Conservation (phyloP, 352 stramenopile genomes). For the Globisporangium cederbergense region DNA sequence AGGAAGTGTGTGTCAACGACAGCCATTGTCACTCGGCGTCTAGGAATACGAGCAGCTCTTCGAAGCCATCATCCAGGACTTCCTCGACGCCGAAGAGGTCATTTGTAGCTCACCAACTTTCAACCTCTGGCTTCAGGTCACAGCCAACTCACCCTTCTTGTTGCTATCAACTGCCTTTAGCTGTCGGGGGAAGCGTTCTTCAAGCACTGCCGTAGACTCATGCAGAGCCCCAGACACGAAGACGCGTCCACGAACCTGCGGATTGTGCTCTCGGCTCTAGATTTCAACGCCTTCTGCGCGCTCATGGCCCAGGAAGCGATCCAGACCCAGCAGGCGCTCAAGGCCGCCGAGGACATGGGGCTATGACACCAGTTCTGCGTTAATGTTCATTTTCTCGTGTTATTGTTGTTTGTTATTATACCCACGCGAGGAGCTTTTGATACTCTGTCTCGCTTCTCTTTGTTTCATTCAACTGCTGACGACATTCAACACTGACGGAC, state of each 20-base stretch:
- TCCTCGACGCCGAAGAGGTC: constrained; percentile 43
- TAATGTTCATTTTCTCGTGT: constrained; percentile 11
- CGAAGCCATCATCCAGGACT: constrained; percentile 33
- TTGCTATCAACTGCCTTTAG: constrained; percentile 13
- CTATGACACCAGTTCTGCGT: constrained; percentile 23
- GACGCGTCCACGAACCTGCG: constrained; percentile 35
- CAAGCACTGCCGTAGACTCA: constrained; percentile 37
- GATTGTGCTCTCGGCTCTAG: constrained; percentile 47
- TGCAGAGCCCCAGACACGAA: constrained; percentile 28
- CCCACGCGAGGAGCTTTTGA: constrained; percentile 22
- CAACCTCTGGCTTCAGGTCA: background rate
- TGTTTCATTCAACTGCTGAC: background rate
- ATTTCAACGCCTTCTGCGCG: constrained; percentile 51
- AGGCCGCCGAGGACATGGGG: constrained; percentile 56
- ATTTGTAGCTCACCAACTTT: background rate
- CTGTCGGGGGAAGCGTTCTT: constrained; percentile 47
- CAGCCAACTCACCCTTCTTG: background rate
- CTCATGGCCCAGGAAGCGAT: constrained; percentile 49
- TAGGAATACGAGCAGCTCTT: constrained; percentile 57
- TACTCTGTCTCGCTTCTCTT: background rate
- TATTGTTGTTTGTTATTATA: constrained; percentile 32
- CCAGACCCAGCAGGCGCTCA: constrained; percentile 41
- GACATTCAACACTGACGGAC: constrained; percentile 8
- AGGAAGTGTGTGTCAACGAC: no score
- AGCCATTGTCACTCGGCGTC: background rate